Evolutionary conservation across 768 basidiomycete genomes (phyloP).

Genomic region (Phanerodontia chrysosporium): DNA sequence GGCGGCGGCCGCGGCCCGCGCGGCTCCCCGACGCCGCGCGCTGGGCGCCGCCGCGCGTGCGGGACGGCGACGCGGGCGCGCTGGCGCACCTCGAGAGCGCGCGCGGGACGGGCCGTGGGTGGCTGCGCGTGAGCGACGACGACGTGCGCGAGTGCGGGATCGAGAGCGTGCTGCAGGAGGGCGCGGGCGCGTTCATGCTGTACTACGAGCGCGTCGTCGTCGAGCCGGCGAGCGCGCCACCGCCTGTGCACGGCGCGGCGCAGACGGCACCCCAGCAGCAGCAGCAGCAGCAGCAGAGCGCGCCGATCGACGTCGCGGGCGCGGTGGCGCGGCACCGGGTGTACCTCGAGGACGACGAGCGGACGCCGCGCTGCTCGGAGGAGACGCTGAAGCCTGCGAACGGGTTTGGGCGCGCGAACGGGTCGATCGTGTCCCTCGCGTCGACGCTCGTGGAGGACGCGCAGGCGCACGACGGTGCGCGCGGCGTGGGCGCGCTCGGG

Average conservation of each 20-base stretch:
- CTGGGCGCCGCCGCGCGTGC: constrained; percentile 57
- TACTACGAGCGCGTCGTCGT: constrained; percentile 89
- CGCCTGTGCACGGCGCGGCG: not conserved
- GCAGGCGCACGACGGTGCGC: too few relatives aligned
- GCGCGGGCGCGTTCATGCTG: constrained; percentile 83
- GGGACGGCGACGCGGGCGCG: constrained; percentile 33
- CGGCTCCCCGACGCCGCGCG: constrained; percentile 12
- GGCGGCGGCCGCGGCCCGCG: constrained; percentile 68
- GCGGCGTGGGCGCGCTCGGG: too few relatives aligned
- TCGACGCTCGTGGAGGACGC: constrained; percentile 3
- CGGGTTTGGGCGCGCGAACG: not conserved
- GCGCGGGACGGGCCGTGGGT: constrained; percentile 54
- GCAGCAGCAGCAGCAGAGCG: too few relatives aligned
- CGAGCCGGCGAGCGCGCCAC: too few relatives aligned
- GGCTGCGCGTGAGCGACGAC: constrained; percentile 89
- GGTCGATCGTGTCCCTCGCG: constrained; percentile 4
- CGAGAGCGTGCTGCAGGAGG: constrained; percentile 69
- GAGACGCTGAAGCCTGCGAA: constrained; percentile 13
- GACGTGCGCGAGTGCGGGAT: constrained; percentile 72
- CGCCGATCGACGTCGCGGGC: not conserved
- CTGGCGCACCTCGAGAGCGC: constrained; percentile 17
- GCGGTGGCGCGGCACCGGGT: not conserved
- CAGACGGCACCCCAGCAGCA: too few relatives aligned
- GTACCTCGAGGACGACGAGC: constrained; percentile 1
- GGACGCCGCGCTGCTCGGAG: constrained; percentile 10